Conservation (phyloP, 2,329 filamentous ascomycete species). For the Aureobasidium sp. region DNA sequence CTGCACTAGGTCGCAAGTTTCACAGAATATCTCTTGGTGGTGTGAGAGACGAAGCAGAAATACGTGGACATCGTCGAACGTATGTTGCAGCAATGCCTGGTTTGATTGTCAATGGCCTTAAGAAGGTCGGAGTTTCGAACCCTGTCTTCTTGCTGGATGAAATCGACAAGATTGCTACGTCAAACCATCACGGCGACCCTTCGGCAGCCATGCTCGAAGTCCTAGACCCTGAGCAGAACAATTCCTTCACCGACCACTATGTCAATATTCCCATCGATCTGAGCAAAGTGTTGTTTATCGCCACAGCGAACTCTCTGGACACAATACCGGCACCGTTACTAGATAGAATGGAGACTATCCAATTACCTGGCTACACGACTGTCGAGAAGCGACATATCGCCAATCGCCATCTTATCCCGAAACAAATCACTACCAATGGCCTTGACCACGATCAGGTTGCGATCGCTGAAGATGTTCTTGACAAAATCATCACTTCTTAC, state of each 20-base stretch:
- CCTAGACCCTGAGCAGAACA: constrained; percentile 92
- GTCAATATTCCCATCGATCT: constrained; percentile 92
- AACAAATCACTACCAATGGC: constrained; percentile 88
- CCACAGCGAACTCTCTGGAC: constrained; percentile 89
- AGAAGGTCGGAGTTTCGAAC: constrained; percentile 93
- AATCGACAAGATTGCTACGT: constrained; percentile 90
- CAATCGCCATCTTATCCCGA: constrained; percentile 85
- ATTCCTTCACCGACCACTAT: constrained; percentile 92
- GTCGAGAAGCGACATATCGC: constrained; percentile 96
- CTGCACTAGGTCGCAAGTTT: constrained; percentile 88
- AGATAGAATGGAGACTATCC: constrained; percentile 95
- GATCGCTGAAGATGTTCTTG: constrained; percentile 76
- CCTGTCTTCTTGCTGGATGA: constrained; percentile 94
- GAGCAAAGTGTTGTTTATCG: constrained; percentile 95
- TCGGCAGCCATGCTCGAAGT: constrained; percentile 98
- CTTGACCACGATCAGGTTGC: constrained; percentile 67
- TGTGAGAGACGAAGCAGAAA: constrained; percentile 93
- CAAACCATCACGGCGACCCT: constrained; percentile 90
- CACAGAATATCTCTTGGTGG: constrained; percentile 94
- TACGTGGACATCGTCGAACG: constrained; percentile 85
- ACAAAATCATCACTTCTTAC: constrained; percentile 93
- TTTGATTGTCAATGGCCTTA: constrained; percentile 83
- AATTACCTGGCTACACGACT: constrained; percentile 90
- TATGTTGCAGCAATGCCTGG: constrained; percentile 99
- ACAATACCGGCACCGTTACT: constrained; percentile 91